Percentiles rank a stretch among this genome's conserved stretches.
phyloP scores from a whole-genome alignment of 2,329 filamentous ascomycete species.

The Aureobasidium leucospermi region DNA sequence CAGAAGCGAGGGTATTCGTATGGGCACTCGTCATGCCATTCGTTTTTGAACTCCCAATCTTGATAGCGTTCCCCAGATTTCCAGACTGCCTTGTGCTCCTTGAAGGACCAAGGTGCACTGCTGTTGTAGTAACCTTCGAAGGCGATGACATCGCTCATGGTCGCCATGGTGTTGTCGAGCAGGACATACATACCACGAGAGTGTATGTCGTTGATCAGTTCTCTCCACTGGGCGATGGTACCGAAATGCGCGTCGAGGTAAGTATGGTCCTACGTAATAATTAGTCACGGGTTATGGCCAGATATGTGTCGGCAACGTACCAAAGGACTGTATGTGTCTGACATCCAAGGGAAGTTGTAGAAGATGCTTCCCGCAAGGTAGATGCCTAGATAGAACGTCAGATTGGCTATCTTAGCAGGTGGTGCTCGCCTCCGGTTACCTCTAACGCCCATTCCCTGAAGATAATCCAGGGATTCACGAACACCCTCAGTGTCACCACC shows the following conservation, averaged over 20 bases:
- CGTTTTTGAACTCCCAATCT: constrained; percentile 51
- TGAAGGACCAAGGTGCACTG: constrained; percentile 47
- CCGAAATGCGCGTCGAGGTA: constrained; percentile 58
- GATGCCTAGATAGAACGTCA: constrained; percentile 24
- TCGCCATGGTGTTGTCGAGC: constrained; percentile 59
- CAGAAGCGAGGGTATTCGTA: constrained; percentile 58
- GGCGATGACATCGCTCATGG: constrained; percentile 54
- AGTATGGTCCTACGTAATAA: constrained; percentile 54
- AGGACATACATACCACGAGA: constrained; percentile 57
- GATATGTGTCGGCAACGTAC: constrained; percentile 36
- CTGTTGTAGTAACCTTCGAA: constrained; percentile 55
- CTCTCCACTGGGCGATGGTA: constrained; percentile 51
- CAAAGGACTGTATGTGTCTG: constrained; percentile 52
- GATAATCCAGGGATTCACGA: constrained; percentile 55
- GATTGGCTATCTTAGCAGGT: too few relatives aligned
- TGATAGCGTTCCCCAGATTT: constrained; percentile 49
- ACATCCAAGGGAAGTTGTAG: constrained; percentile 58
- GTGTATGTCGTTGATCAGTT: constrained; percentile 54
- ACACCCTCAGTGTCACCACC: constrained; percentile 52
- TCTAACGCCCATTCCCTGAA: constrained; percentile 53
- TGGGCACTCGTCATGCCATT: constrained; percentile 41
- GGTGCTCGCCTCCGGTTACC: constrained; percentile 22
- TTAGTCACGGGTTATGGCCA: constrained; percentile 41
- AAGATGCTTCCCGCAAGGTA: constrained; percentile 59
- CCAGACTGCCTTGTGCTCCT: constrained; percentile 53